Evolutionary conservation across 2,329 filamentous ascomycete species (phyloP).

Genomic region (Calonectria ilicicola): DNA sequence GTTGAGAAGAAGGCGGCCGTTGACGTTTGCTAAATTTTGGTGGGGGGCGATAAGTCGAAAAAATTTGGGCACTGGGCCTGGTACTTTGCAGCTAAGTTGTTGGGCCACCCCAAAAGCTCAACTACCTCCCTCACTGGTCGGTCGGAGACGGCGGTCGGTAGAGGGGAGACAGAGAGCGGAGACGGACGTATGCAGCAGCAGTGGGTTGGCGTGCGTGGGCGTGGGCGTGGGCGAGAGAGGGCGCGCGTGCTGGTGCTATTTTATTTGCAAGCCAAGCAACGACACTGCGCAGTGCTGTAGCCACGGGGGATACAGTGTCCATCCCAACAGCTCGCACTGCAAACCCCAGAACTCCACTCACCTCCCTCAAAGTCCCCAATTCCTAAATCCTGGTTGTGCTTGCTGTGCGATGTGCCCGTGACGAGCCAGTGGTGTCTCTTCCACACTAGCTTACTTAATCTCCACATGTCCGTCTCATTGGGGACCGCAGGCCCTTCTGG

Average conservation of each 20-base stretch:
- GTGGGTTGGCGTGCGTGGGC: neutral
- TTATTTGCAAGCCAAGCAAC: constrained; percentile 2
- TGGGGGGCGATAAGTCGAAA: constrained; percentile 52
- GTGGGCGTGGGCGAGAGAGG: neutral
- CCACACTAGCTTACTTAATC: constrained; percentile 17
- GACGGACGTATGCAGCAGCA: neutral
- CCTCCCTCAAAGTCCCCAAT: constrained; percentile 12
- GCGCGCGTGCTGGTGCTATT: neutral
- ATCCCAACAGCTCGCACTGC: neutral
- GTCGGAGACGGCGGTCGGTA: constrained; percentile 26
- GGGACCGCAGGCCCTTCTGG: constrained; percentile 18
- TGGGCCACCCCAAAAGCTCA: constrained; percentile 46
- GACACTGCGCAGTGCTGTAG: neutral
- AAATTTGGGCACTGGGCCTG: constrained; percentile 50
- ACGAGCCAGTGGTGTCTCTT: constrained; percentile 30
- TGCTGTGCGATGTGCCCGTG: neutral
- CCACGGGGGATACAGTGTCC: constrained; percentile 17
- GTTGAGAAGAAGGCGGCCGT: constrained; percentile 49
- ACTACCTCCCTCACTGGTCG: constrained; percentile 29
- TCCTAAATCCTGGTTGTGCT: constrained; percentile 16
- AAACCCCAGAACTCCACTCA: constrained; percentile 7
- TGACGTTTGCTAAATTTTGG: constrained; percentile 55
- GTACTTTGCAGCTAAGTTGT: constrained; percentile 44
- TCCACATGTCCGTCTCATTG: constrained; percentile 16
- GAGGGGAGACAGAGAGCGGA: constrained; percentile 16